phyloP scores from a whole-genome alignment of 768 basidiomycete genomes.

The Fistulinella prunicolor region DNA sequence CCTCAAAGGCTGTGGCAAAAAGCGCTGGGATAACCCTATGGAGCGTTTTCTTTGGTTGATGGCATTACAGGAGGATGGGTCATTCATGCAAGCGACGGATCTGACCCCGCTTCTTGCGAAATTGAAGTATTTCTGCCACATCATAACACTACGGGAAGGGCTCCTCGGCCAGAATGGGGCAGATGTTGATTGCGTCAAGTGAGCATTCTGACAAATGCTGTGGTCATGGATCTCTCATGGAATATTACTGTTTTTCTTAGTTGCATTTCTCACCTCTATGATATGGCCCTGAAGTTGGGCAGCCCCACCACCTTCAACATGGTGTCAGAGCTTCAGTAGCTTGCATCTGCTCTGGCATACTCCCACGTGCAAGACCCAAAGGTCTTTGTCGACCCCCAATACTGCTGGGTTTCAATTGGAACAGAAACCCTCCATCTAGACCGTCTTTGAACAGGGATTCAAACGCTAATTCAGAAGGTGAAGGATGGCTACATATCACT shows the following conservation, averaged over 20 bases:
- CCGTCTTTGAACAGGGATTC: neutral
- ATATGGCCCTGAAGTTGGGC: neutral
- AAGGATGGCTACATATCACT: neutral
- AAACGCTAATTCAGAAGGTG: neutral
- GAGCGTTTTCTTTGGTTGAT: slow-evolving; percentile 2
- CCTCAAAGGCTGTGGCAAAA: too few relatives aligned
- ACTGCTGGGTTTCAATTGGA: slow-evolving; percentile 1
- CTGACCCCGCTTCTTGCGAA: neutral
- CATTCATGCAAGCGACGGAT: slow-evolving; percentile 1
- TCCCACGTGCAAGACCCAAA: slow-evolving; percentile 2
- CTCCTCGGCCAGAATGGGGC: too few relatives aligned
- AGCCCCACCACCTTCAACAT: neutral
- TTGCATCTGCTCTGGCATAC: neutral
- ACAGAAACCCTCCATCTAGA: neutral
- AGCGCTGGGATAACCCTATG: neutral
- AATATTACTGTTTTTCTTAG: too few relatives aligned
- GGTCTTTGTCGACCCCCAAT: neutral
- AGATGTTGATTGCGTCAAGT: too few relatives aligned
- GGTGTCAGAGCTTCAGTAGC: slow-evolving; percentile 9
- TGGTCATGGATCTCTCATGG: too few relatives aligned
- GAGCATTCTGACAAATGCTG: too few relatives aligned
- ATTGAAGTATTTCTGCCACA: neutral
- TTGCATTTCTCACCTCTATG: neutral
- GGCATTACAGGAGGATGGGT: neutral
- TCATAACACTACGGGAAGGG: neutral